Base-by-base conservation (phyloP, 1,139 yeast genomes). In the Geotrichum macrosporum region DNA sequence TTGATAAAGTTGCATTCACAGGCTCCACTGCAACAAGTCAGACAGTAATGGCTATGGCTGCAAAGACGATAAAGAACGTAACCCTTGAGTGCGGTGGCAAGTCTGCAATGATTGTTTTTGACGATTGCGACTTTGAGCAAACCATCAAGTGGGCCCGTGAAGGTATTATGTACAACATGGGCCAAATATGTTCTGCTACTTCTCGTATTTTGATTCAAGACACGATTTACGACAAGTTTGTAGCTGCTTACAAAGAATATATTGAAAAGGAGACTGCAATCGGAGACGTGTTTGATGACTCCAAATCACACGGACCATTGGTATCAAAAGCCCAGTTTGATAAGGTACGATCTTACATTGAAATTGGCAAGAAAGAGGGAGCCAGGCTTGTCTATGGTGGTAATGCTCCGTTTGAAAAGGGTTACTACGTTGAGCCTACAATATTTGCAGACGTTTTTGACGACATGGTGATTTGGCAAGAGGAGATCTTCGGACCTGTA, bases 401-500 rank as follows among this genome's bases (percentile, higher is more conserved):
- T 70, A 76, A 75, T 62, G 78, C 85, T 68, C 59, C 71, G 37
- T 66, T 72, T 53, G 55, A 57, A 41, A 81, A 80, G 70, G 95
- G 95, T 59, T 85, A 70, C 75, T 85, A 80, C 60, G 70, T 85
- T 61, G 73, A 80, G 70, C 95, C 95, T 67, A 84, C 94, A 50
- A 76, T 84, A 58, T 83, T 85, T 63, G 76, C 81, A 46, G 80
- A 81, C 60, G 92, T 83, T 56, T 72, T 69, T 44, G 80, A 79
- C 63, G 71, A 75, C 60, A 80, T 80, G 80, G 70, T 72, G 61
- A 81, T 84, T 63, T 85, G 80, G 57, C 75, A 72, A 67, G 95
- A 85, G 66, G 95, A 85, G 72, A 85, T 85, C 65, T 85, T 85
- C 55, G 95, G 95, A 49, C 95, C 95, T 41, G 92, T 85, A 55